phyloP scores from a whole-genome alignment of 1,284 basidiomycete species.

The Cystobasidium pallidum region DNA sequence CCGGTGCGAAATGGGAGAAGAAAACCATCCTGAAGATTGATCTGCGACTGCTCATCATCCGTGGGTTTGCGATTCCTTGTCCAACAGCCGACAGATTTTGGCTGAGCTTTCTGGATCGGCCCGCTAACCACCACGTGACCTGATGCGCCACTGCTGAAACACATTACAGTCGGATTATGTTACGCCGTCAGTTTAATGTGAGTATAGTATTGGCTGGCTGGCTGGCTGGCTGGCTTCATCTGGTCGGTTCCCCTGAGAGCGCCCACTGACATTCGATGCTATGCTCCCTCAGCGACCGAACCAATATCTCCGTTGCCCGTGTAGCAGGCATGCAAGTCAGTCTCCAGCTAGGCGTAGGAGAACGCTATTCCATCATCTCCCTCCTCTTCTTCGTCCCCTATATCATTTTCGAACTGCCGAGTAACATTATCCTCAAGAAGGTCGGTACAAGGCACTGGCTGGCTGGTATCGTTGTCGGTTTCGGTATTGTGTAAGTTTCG shows the following conservation, averaged over 20 bases:
- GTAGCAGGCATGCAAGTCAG: slow-evolving; percentile 54
- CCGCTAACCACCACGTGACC: slow-evolving; percentile 51
- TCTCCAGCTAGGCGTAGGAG: slow-evolving; percentile 54
- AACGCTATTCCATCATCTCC: slow-evolving; percentile 56
- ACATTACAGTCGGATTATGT: slow-evolving; percentile 12
- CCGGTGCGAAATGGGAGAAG: slow-evolving; percentile 14
- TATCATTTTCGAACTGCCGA: slow-evolving; percentile 51
- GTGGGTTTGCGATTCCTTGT: slow-evolving; percentile 50
- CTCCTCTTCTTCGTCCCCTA: slow-evolving; percentile 58
- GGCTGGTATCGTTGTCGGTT: slow-evolving; percentile 54
- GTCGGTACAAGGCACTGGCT: slow-evolving; percentile 57
- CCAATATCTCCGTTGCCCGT: slow-evolving; percentile 55
- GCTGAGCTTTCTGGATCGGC: too few species aligned
- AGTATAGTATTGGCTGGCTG: too few species aligned
- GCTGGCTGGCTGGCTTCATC: too few species aligned
- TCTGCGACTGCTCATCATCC: slow-evolving; percentile 55
- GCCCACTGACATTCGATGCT: too few species aligned
- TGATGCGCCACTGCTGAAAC: slow-evolving; percentile 18
- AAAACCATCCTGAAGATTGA: slow-evolving; percentile 55
- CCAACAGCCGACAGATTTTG: too few species aligned
- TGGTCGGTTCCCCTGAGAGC: too few species aligned
- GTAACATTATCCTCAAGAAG: slow-evolving; percentile 55
- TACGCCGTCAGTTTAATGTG: slow-evolving; percentile 25
- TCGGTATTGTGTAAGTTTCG: slow-evolving; percentile 54
- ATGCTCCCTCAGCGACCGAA: slow-evolving; percentile 50